Evolutionary conservation across 768 basidiomycete species (phyloP).

Genomic region (Rhodotorula diobovata): DNA sequence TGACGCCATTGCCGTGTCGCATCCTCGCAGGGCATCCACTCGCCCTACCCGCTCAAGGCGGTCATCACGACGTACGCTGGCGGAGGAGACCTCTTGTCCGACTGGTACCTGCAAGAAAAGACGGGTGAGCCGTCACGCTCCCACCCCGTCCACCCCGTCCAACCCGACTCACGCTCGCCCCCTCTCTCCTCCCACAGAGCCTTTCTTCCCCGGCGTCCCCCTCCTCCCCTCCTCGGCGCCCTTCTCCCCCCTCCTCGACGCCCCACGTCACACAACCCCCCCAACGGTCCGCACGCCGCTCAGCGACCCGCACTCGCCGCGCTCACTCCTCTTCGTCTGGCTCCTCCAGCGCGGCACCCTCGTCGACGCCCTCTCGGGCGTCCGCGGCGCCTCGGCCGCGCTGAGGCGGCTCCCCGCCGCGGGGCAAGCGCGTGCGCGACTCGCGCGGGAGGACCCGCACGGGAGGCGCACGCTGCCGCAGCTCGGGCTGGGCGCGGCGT

Average conservation of each 20-base stretch:
- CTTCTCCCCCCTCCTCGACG: background rate
- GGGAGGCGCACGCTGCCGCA: background rate
- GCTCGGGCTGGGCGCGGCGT: background rate
- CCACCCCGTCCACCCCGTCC: background rate
- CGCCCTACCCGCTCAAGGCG: background rate
- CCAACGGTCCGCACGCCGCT: background rate
- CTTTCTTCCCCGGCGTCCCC: background rate
- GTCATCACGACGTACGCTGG: slow-evolving; percentile 1
- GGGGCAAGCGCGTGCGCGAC: background rate
- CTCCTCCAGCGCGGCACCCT: slow-evolving; percentile 6
- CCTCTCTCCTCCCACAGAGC: background rate
- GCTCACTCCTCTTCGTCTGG: background rate
- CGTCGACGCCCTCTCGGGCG: slow-evolving; percentile 6
- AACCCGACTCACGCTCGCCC: background rate
- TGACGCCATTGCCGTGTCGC: background rate
- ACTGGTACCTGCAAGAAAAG: slow-evolving; percentile 9
- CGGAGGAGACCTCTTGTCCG: slow-evolving; percentile 7
- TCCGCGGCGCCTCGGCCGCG: background rate
- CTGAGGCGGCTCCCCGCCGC: background rate
- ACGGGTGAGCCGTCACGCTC: background rate
- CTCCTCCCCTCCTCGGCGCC: background rate
- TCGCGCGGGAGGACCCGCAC: background rate
- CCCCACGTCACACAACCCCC: background rate
- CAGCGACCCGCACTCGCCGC: background rate
- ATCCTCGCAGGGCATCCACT: background rate